These are phyloP conservation scores for Coemansia sp. DNA, from an alignment of 192 early-diverging fungal species.

Conservation along the genomic window DNA sequence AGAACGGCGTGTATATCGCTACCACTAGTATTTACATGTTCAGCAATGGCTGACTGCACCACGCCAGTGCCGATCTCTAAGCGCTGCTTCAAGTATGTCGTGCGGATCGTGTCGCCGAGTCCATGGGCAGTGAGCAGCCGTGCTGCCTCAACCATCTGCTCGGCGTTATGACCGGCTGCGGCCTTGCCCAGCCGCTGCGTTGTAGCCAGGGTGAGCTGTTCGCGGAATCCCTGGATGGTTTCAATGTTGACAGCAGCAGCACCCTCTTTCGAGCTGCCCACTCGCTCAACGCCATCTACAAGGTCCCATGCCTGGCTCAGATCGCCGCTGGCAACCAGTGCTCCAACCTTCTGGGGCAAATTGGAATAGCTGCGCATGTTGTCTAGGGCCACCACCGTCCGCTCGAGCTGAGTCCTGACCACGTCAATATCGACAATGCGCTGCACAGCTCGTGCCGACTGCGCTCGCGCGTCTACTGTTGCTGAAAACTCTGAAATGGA, in stretches of 20 bases:
- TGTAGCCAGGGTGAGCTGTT: constrained; percentile 17
- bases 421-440: constrained; percentile 30
- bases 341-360: constrained; percentile 35
- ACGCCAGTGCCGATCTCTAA: constrained; percentile 13
- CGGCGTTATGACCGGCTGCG: constrained; percentile 12
- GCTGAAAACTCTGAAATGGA: constrained; percentile 16
- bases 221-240: background rate
- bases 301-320: constrained; percentile 39
- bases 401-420: constrained; percentile 21
- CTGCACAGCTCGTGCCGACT: constrained; percentile 24
- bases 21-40: background rate
- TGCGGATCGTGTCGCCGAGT: constrained; percentile 13
- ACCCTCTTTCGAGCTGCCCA: background rate
- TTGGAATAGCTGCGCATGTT: constrained; percentile 37
- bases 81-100: constrained; percentile 21
- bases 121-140: constrained; percentile 29
- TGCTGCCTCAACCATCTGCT: constrained; percentile 1
- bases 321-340: constrained; percentile 30
- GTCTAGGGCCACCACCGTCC: constrained; percentile 30
- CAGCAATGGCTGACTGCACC: constrained; percentile 18
- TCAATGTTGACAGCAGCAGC: constrained; percentile 2
- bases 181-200: constrained; percentile 14
- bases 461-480: constrained; percentile 20
- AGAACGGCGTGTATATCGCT: constrained; percentile 13
- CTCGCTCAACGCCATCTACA: constrained; percentile 14